Evolutionary conservation across 2,329 filamentous ascomycete genomes (phyloP).

Genomic region (Claviceps maximensis): DNA sequence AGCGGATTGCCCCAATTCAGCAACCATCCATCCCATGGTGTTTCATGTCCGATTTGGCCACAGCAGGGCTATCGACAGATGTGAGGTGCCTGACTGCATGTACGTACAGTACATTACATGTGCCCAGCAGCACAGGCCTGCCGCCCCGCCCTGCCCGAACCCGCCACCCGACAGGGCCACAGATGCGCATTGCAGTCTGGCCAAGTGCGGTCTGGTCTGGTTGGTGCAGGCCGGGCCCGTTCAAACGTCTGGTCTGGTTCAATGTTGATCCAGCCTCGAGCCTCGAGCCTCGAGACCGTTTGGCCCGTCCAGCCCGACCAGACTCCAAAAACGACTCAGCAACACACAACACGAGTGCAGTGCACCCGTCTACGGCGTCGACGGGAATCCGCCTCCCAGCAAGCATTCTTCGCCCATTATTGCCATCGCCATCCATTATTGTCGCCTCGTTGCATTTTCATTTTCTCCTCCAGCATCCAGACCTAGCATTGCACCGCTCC

Average conservation of each 20-base stretch:
- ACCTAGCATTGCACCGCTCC: neutral
- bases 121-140: neutral
- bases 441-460: neutral
- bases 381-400: neutral
- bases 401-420: neutral
- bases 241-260: too few species aligned
- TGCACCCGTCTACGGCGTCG: neutral
- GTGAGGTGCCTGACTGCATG: too few species aligned
- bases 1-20: neutral
- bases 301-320: too few species aligned
- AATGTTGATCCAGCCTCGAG: too few species aligned
- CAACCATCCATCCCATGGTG: neutral
- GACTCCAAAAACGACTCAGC: neutral
- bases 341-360: neutral
- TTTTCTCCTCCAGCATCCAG: neutral
- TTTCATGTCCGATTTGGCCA: neutral
- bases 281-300: neutral
- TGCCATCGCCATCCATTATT: neutral
- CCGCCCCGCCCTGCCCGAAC: constrained; percentile 1
- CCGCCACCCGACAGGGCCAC: neutral
- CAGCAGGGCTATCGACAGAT: too few species aligned
- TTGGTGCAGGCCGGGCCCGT: neutral
- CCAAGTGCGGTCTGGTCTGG: too few species aligned
- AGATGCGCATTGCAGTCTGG: neutral
- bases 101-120: too few species aligned